Evolutionary conservation across 2,329 filamentous ascomycete species (phyloP), one percentile per base, ranked within the genome.

Genomic region (Fusarium torreyae): DNA sequence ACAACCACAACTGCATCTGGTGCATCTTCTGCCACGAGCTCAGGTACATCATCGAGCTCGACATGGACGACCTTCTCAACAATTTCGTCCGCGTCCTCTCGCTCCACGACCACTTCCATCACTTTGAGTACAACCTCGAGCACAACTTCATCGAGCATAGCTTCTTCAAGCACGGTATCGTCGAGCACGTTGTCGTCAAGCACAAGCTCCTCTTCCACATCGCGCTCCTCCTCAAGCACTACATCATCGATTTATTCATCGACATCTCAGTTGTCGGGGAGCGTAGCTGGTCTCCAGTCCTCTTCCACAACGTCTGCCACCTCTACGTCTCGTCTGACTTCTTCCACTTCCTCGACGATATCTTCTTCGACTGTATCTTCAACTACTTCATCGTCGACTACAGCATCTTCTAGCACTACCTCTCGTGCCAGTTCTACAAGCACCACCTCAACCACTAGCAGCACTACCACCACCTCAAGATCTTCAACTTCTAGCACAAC

Each of bases 171-270:
- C 7, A 20, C 15, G 2, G 74, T 31, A 70, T 79, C 52, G 70
- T 69, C 40, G 57, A 73, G 13, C 2, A 18, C 2, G 1, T 1
- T 24, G 17, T 50, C 28, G 1, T 63, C 18, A 7, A 9, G 8
- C 2, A 44, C 42, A 0, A 7, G 22, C 0, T 6, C 26, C 8
- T 39, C 62, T 62, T 76, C 52, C 71, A 76, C 3, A 68, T 77
- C 33, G 66, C 69, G 48, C 1, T 14, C 62, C 2, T 39, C 66
- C 1, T 38, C 63, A 6, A 1, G 7, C 2, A 51, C 55, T 0
- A 38, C 38, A 69, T 78, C 40, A 69, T 79, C 50, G 2, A 20
- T 20, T 67, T 69, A 18, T 63, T 72, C 59, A 63, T 77, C 55
- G 74, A 78, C 13, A 59, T 46, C 63, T 5, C 4, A 36, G 14